Evolutionary conservation across 805 yeast species (phyloP).

Genomic region (Debaryomyces castellii): DNA sequence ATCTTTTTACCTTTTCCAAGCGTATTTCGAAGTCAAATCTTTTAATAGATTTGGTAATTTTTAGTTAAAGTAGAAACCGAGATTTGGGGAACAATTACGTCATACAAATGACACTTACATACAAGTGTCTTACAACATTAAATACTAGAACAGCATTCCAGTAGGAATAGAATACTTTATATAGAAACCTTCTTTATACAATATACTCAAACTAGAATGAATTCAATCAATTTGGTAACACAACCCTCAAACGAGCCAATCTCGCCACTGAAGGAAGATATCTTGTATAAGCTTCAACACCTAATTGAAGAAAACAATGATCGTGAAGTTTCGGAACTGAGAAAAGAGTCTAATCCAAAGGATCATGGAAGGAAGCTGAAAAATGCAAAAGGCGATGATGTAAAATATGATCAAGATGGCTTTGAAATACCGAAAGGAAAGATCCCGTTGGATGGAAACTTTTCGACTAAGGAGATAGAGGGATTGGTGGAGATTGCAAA

Average conservation of each 20-base stretch:
- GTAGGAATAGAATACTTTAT: too few species aligned
- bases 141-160: too few species aligned
- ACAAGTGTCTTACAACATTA: too few species aligned
- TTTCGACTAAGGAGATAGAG: constrained; percentile 32
- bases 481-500: constrained; percentile 31
- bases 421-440: constrained; percentile 37
- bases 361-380: not conserved
- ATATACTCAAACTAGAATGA: too few species aligned
- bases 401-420: constrained; percentile 31
- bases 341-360: not conserved
- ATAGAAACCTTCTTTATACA: too few species aligned
- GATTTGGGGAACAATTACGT: not conserved
- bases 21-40: too few species aligned
- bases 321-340: constrained; percentile 11
- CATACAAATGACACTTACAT: not conserved
- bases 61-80: not conserved
- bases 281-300: constrained; percentile 22
- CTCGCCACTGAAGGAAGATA: constrained; percentile 12
- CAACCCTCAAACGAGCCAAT: constrained; percentile 17
- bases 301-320: constrained; percentile 14
- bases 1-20: too few species aligned
- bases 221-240: constrained; percentile 21
- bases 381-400: constrained; percentile 5
- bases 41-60: too few species aligned
- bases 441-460: constrained; percentile 42